phyloP scores from a whole-genome alignment of 805 yeast genomes.

The Candida koratica region DNA sequence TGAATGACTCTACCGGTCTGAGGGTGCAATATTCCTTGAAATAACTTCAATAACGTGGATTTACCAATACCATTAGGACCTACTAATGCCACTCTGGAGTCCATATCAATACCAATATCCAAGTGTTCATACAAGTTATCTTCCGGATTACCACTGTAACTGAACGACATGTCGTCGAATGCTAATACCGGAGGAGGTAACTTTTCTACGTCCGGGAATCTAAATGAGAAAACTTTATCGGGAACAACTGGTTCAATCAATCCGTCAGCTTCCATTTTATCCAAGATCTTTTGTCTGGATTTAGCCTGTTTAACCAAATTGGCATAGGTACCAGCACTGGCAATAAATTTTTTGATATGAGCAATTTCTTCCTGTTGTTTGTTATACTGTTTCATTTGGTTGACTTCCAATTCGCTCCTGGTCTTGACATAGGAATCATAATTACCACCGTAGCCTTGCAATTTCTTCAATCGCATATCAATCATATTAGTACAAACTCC shows the following conservation, averaged over 20 bases:
- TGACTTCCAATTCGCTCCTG: slow-evolving; percentile 86
- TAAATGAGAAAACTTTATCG: slow-evolving; percentile 90
- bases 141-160: slow-evolving; percentile 80
- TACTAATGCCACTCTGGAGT: slow-evolving; percentile 93
- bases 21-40: slow-evolving; percentile 91
- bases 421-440: slow-evolving; percentile 96
- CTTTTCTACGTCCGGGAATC: slow-evolving; percentile 93
- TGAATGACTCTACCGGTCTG: slow-evolving; percentile 94
- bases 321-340: slow-evolving; percentile 99
- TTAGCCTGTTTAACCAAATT: slow-evolving; percentile 98
- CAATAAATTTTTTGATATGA: slow-evolving; percentile 97
- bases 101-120: slow-evolving; percentile 99
- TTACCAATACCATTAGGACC: slow-evolving; percentile 99
- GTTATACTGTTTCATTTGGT: slow-evolving; percentile 94
- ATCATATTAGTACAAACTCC: slow-evolving; percentile 98
- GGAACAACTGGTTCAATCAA: slow-evolving; percentile 86
- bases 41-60: slow-evolving; percentile 89
- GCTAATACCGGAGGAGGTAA: slow-evolving; percentile 98
- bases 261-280: slow-evolving; percentile 99
- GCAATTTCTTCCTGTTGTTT: slow-evolving; percentile 99
- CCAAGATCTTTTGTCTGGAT: slow-evolving; percentile 98
- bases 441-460: slow-evolving; percentile 91
- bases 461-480: slow-evolving; percentile 85
- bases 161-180: slow-evolving; percentile 89
- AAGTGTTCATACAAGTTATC: slow-evolving; percentile 85